phyloP scores from a whole-genome alignment of 1,139 yeast genomes.

The Lodderomyces margitis region DNA sequence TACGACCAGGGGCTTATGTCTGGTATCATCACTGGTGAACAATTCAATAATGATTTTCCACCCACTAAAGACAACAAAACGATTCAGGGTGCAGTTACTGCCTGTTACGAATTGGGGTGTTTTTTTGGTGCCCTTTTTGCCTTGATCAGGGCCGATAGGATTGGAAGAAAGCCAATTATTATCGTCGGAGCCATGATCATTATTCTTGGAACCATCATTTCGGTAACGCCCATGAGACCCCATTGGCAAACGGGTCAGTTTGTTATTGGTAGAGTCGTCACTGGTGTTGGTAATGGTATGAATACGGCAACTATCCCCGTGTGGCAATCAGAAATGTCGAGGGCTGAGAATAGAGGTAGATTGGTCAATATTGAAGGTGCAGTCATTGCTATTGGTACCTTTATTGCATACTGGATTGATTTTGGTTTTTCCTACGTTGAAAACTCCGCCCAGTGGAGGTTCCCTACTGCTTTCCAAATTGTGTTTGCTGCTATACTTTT shows the following conservation, averaged over 20 bases:
- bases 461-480: constrained; percentile 48
- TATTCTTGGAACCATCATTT: constrained; percentile 62
- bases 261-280: constrained; percentile 68
- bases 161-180: constrained; percentile 68
- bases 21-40: constrained; percentile 61
- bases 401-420: constrained; percentile 75
- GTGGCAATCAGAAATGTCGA: constrained; percentile 79
- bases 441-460: constrained; percentile 50
- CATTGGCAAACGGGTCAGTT: constrained; percentile 61
- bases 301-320: constrained; percentile 80
- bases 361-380: constrained; percentile 71
- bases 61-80: constrained; percentile 40
- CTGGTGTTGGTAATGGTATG: constrained; percentile 80
- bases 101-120: constrained; percentile 76
- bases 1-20: constrained; percentile 83
- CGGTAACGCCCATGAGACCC: constrained; percentile 54
- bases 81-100: constrained; percentile 66
- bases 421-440: constrained; percentile 64
- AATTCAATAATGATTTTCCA: constrained; percentile 60
- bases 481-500: constrained; percentile 38
- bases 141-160: constrained; percentile 57
- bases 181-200: constrained; percentile 58
- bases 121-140: constrained; percentile 71
- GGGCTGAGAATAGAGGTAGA: constrained; percentile 69
- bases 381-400: constrained; percentile 68